Conservation (phyloP, 2,329 filamentous ascomycete species). For the Drechslera avenae region DNA sequence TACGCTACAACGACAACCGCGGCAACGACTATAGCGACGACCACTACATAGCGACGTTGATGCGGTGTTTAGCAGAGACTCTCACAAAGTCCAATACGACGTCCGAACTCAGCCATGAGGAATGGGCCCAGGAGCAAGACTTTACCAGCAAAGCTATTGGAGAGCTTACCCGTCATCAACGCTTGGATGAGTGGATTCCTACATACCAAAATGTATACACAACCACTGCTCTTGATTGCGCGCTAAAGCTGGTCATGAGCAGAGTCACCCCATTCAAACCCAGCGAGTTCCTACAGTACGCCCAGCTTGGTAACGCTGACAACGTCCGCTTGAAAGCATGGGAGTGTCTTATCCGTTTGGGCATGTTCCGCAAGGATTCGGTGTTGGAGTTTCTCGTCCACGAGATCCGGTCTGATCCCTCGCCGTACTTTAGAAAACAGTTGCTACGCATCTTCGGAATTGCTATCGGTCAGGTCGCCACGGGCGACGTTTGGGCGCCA, state of each 20-base stretch:
- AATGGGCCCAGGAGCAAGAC: conserved; percentile 57
- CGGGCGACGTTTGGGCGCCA: conserved; percentile 54
- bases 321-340: conserved; percentile 65
- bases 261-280: conserved; percentile 59
- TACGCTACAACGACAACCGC: conserved; percentile 93
- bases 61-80: conserved; percentile 65
- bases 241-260: conserved; percentile 60
- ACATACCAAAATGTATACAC: conserved; percentile 70
- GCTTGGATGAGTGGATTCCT: conserved; percentile 70
- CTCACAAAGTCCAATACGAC: conserved; percentile 48
- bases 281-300: conserved; percentile 66
- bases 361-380: conserved; percentile 55
- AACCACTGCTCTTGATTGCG: conserved; percentile 64
- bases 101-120: conserved; percentile 51
- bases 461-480: conserved; percentile 63
- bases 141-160: conserved; percentile 63
- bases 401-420: conserved; percentile 61
- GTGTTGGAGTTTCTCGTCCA: conserved; percentile 63
- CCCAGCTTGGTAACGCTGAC: conserved; percentile 63
- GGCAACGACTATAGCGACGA: conserved; percentile 89
- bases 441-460: conserved; percentile 60
- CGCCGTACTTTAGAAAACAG: conserved; percentile 61
- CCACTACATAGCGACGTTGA: conserved; percentile 81
- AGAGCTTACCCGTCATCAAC: conserved; percentile 66
- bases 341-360: conserved; percentile 61